Percentiles rank a stretch among this genome's conserved stretches.
Evolutionary conservation across 2,329 filamentous ascomycete species (phyloP).

Genomic region (Curvularia verruculosa): DNA sequence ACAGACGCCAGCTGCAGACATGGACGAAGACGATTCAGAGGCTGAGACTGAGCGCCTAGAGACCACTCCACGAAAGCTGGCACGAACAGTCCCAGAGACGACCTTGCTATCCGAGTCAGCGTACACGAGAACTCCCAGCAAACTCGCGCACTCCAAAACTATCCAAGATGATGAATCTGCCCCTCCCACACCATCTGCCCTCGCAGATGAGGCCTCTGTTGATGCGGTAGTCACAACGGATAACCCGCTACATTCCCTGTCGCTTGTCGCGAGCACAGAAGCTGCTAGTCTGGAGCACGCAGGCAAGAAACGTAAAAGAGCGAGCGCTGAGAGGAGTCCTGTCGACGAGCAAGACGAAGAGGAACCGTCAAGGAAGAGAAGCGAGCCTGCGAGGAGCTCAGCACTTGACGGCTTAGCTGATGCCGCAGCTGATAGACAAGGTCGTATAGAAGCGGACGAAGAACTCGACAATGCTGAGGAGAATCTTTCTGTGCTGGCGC

Average conservation of each 20-base stretch:
- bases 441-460: conserved; percentile 50
- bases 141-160: conserved; percentile 44
- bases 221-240: conserved; percentile 26
- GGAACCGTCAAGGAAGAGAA: conserved; percentile 49
- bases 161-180: conserved; percentile 39
- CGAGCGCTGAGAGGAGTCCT: conserved; percentile 49
- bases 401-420: conserved; percentile 41
- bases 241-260: conserved; percentile 41
- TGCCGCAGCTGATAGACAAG: conserved; percentile 33
- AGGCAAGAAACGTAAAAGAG: conserved; percentile 55
- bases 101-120: conserved; percentile 42
- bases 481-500: conserved; percentile 38
- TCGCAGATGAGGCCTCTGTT: conserved; percentile 22
- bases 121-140: conserved; percentile 47
- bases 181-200: conserved; percentile 36
- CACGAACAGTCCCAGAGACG: conserved; percentile 41
- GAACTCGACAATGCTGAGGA: conserved; percentile 60
- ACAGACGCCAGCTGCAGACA: conserved; percentile 27
- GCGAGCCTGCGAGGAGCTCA: conserved; percentile 31
- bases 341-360: conserved; percentile 40
- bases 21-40: conserved; percentile 73
- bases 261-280: conserved; percentile 40
- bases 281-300: conserved; percentile 38
- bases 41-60: conserved; percentile 94
- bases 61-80: conserved; percentile 75